phyloP scores from a whole-genome alignment of 2,329 filamentous ascomycete genomes.

The Coccinonectria pachysandricola region DNA sequence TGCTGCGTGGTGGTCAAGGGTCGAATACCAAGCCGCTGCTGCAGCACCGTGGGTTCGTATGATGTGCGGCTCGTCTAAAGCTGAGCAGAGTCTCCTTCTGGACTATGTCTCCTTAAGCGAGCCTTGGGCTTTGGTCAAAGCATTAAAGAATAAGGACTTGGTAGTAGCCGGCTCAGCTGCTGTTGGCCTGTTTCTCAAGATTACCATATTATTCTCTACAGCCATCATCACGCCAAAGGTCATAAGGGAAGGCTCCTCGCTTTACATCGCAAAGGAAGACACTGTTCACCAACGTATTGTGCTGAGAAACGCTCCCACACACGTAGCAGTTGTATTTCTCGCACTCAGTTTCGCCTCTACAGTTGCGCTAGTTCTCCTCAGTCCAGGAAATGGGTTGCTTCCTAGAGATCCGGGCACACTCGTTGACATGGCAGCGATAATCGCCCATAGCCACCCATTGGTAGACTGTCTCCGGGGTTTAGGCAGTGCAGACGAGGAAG shows the following conservation, averaged over 20 bases:
- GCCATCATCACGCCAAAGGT: conserved; percentile 25
- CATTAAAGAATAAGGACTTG: conserved; percentile 24
- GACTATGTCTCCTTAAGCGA: conserved; percentile 25
- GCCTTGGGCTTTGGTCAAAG: conserved; percentile 18
- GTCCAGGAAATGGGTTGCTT: conserved; percentile 24
- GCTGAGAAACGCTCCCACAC: conserved; percentile 19
- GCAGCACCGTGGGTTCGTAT: conserved; percentile 29
- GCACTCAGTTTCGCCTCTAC: conserved; percentile 17
- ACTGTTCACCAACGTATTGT: conserved; percentile 22
- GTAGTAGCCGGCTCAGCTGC: conserved; percentile 20
- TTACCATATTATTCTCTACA: conserved; percentile 25
- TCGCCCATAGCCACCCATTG: conserved; percentile 26
- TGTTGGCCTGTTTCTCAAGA: conserved; percentile 22
- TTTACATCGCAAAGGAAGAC: too few relatives aligned
- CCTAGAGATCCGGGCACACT: conserved; percentile 25
- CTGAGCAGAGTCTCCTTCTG: conserved; percentile 25
- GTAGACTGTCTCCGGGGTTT: conserved; percentile 25
- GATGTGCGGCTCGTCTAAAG: conserved; percentile 17
- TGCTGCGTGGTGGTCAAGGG: conserved; percentile 25
- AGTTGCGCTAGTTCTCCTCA: conserved; percentile 8
- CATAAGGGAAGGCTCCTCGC: too few relatives aligned
- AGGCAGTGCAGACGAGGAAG: conserved; percentile 21
- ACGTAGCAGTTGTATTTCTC: conserved; percentile 21
- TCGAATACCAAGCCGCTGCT: conserved; percentile 29
- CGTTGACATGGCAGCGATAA: conserved; percentile 24